These are phyloP conservation scores for Cicer judaicum DNA, from an alignment of 306 rosid species.

Conservation along the genomic window DNA sequence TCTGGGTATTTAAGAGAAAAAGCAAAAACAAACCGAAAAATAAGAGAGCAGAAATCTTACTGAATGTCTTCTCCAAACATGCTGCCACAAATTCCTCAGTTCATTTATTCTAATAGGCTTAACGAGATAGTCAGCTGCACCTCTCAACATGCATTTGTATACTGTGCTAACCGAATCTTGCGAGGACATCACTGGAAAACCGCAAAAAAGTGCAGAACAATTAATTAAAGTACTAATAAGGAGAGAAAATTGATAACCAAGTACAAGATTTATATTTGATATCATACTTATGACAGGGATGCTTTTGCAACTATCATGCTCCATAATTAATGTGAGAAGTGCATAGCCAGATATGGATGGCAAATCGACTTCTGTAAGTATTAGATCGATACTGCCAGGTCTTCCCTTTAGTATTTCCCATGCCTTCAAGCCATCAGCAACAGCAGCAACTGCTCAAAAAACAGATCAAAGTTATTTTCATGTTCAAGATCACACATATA, in stretches of 20 bases:
- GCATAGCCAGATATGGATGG: slow-evolving; percentile 94
- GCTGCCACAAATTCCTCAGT: slow-evolving; percentile 94
- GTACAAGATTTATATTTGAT: slow-evolving; percentile 10
- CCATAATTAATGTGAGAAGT: slow-evolving; percentile 83
- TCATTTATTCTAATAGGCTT: slow-evolving; percentile 93
- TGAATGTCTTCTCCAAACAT: slow-evolving; percentile 96
- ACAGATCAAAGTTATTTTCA: slow-evolving; percentile 29
- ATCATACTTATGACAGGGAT: slow-evolving; percentile 95
- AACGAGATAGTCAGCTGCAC: slow-evolving; percentile 96
- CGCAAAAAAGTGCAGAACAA: slow-evolving; percentile 27
- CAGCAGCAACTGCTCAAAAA: slow-evolving; percentile 85
- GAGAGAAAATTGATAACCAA: slow-evolving; percentile 12
- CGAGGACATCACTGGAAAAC: slow-evolving; percentile 86
- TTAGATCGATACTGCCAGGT: slow-evolving; percentile 71
- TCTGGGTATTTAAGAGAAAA: not conserved
- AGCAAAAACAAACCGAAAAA: not conserved
- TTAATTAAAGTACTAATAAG: slow-evolving; percentile 9
- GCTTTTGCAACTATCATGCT: slow-evolving; percentile 86
- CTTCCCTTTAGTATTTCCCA: slow-evolving; percentile 93
- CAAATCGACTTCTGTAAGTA: slow-evolving; percentile 91
- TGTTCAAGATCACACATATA: slow-evolving; percentile 21
- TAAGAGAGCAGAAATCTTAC: slow-evolving; percentile 54
- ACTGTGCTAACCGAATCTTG: slow-evolving; percentile 86
- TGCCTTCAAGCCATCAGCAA: slow-evolving; percentile 90
- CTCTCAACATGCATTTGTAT: slow-evolving; percentile 88